Base-by-base conservation (phyloP, 73 alveolate species). In the Symbiodinium pilosum region DNA sequence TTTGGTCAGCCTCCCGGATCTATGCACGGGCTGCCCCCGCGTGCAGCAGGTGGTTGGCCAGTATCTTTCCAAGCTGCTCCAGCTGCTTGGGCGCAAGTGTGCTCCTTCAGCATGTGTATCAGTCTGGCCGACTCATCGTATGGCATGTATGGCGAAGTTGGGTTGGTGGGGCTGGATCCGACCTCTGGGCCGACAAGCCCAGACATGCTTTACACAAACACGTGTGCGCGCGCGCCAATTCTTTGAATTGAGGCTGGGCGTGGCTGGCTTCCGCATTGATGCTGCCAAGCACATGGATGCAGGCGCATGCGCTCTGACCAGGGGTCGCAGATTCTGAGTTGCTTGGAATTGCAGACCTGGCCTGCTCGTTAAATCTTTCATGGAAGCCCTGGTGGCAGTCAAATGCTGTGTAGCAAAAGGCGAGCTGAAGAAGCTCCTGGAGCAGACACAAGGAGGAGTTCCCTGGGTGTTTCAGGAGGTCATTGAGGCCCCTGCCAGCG, bases 281-380 rank as follows among this genome's bases (percentile, higher is more conserved):
- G 97, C 97, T 1, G 97, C 88, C 30, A 91, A 91, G 97, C 97
- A 91, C 40, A 40, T 30, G 52, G 97, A 91, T 34, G 97, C 97
- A 91, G 97, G 94, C 38, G 42, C 38, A 26, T 14, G 32, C 34
- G 4, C 34, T 34, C 34, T 14, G 69, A 20, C 69, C 69, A 20
- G 28, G 69, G 28, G 69, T 12, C 69, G 69, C 69, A 52, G 69
- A 20, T 9, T 9, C 28, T 12, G 69, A 52, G n/a, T n/a, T n/a
- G n/a, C n/a, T n/a, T n/a, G n/a, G n/a, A n/a, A n/a, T n/a, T n/a
- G n/a, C n/a, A 16, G 30, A 16, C 21, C 30, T 21, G 71, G 71
- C 12, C 30, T 52, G 30, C 30, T 16, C 12, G 71, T 52, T 12
- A 16, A 21, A 52, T 52, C 71, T 52, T 52, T 52, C 71, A 16